These are phyloP conservation scores for Penicillium longicatenatum DNA, from an alignment of 495 filamentous ascomycete genomes.

Conservation along the genomic window DNA sequence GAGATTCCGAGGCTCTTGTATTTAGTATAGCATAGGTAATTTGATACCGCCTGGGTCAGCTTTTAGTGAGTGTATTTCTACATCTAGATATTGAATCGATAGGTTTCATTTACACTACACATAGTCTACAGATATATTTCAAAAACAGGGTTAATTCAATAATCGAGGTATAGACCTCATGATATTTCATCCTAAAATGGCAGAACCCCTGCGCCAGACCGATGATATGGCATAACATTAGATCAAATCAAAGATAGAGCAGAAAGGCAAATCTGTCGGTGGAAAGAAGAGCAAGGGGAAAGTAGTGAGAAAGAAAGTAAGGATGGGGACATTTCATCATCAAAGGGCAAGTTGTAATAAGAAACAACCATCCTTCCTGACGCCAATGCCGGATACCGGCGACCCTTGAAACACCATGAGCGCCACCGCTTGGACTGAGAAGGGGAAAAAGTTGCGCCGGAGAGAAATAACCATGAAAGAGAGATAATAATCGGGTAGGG, in stretches of 20 bases:
- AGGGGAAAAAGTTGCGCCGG: conserved; percentile 17
- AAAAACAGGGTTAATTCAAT: not conserved
- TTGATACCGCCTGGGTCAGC: conserved; percentile 19
- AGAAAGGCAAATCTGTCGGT: not conserved
- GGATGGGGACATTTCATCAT: conserved; percentile 27
- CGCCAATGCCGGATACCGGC: conserved; percentile 30
- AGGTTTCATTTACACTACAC: not conserved
- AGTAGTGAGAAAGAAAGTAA: not conserved
- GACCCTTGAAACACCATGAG: conserved; percentile 39
- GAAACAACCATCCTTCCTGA: conserved; percentile 14
- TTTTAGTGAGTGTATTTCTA: not conserved
- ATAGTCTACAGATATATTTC: not conserved
- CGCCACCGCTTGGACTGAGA: conserved; percentile 39
- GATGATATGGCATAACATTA: conserved; percentile 6
- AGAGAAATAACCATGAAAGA: conserved; percentile 17
- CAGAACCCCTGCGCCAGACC: conserved; percentile 5
- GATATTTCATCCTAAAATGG: conserved; percentile 13
- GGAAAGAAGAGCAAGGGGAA: not conserved
- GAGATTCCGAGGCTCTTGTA: conserved; percentile 24
- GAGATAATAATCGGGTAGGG: not conserved
- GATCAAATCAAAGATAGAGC: not conserved
- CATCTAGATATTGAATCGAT: not conserved
- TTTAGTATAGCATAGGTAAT: conserved; percentile 42
- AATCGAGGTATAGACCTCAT: not conserved
- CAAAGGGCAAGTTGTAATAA: conserved; percentile 13